These are phyloP conservation scores for Solanum chmielewskii DNA, from an alignment of 257 asterid genomes.

Conservation along the genomic window DNA sequence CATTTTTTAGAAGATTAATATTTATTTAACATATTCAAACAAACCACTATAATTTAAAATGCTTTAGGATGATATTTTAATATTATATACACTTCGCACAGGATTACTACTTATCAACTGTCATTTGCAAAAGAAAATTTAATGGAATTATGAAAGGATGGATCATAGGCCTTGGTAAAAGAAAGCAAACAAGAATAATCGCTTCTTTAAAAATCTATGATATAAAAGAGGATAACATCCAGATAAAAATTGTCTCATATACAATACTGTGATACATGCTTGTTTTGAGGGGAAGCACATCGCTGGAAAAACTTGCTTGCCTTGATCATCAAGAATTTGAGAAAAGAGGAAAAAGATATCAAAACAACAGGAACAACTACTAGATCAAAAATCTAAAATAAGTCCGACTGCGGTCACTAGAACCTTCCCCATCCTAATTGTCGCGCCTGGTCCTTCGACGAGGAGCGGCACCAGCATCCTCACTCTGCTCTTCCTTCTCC, in stretches of 20 bases:
- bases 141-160: background rate
- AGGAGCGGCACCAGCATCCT: conserved; percentile 2
- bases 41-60: too few species aligned
- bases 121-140: background rate
- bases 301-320: background rate
- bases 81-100: too few species aligned
- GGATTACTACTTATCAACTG: background rate
- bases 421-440: background rate
- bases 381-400: background rate
- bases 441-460: conserved; percentile 7
- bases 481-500: conserved; percentile 47
- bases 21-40: too few species aligned
- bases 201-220: background rate
- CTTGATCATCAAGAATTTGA: background rate
- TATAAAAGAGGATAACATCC: background rate
- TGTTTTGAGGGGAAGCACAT: background rate
- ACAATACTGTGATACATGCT: background rate
- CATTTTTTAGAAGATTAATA: too few species aligned
- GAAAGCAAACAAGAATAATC: background rate
- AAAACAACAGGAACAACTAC: background rate
- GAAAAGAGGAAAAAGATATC: background rate
- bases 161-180: background rate
- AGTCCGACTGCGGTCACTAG: background rate
- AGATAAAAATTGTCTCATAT: background rate
- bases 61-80: too few species aligned